Base-by-base conservation (phyloP, 768 basidiomycete genomes). In the Hygrophoropsis aurantiaca region DNA sequence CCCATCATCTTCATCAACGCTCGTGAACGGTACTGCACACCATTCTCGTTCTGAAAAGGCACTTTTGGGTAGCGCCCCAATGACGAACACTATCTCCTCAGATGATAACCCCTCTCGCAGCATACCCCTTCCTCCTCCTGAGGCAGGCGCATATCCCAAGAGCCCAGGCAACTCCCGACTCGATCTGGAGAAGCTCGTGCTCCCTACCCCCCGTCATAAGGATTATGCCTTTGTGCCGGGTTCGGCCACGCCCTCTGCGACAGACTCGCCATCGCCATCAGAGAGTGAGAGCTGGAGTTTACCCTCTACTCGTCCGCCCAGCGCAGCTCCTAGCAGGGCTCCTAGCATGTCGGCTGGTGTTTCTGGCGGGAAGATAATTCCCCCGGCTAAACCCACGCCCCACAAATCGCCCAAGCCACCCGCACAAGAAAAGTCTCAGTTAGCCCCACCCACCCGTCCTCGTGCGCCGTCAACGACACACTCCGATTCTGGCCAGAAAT, bases 401-500 rank as follows among this genome's bases (percentile, higher is more conserved):
- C 42, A 58, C 41, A 60, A 59, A 58, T 50, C 50, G 11, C 50
- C 54, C 16, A 61, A 55, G 38, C 44, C 51, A 18, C 21, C 55
- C 0, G 40, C 51, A 20, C 51, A 62, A 30, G 47, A 40, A 36
- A 47, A 52, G 26, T 47, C 35, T 24, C 47, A 57, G 40, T 41
- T 52, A 15, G 30, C 46, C 42, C 42, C 66, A 50, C 47, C 52
- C 55, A 45, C 59, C 45, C 72, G 57, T 50, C 63, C 67, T 56
- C 56, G 59, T 59, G 74, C 44, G 48, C 71, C 47, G 66, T 78
- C 60, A 48, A 84, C 54, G 66, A 77, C 65, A 71, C 79, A 69
- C 13, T 81, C 84, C 46, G 80, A 82, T 35, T 73, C 71, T 5
- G 74, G 78, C 38, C 85, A 87, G 61, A 88, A 82, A 67, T 94